A percentile compares a stretch with the other conserved stretches of the same genome.
Conservation (phyloP, 768 basidiomycete genomes). For the Rhodotorula sphaerocarpa region DNA sequence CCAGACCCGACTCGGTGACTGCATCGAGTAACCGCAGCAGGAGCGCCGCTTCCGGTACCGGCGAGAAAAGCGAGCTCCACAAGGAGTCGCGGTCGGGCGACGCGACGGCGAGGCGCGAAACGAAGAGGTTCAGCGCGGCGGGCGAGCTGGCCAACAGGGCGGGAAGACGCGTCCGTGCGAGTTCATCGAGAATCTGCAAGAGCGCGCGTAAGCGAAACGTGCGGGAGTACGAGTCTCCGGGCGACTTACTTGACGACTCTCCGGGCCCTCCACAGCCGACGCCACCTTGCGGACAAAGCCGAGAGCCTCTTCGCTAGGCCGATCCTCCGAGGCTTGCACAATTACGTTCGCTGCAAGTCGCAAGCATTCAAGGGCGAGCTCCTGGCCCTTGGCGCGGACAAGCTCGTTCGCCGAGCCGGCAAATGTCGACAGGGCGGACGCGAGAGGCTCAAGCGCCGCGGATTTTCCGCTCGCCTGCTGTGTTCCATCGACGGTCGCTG, state of each 20-base stretch:
- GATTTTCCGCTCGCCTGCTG: too few species aligned
- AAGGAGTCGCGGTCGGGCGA: not conserved
- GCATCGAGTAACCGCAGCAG: constrained; percentile 14
- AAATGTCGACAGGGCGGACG: constrained; percentile 8
- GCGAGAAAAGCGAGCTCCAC: constrained; percentile 20
- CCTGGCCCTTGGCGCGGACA: not conserved
- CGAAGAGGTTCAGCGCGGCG: constrained; percentile 5
- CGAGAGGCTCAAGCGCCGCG: constrained; percentile 9
- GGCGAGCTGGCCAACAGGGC: constrained; percentile 13
- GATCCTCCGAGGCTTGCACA: not conserved
- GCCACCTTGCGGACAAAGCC: not conserved
- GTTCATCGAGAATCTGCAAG: constrained; percentile 14
- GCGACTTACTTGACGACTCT: not conserved
- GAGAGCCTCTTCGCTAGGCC: constrained; percentile 1
- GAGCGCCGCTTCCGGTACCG: not conserved
- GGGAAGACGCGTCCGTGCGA: constrained; percentile 8
- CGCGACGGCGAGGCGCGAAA: constrained; percentile 6
- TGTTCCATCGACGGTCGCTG: not conserved
- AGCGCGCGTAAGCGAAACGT: not conserved
- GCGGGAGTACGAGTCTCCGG: not conserved
- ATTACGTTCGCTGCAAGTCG: not conserved
- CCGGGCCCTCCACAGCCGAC: not conserved
- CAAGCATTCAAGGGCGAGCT: not conserved
- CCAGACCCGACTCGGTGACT: not conserved
- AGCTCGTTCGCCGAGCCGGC: not conserved